phyloP scores from a whole-genome alignment of 1,284 basidiomycete species.

The Tilletia setariae region DNA sequence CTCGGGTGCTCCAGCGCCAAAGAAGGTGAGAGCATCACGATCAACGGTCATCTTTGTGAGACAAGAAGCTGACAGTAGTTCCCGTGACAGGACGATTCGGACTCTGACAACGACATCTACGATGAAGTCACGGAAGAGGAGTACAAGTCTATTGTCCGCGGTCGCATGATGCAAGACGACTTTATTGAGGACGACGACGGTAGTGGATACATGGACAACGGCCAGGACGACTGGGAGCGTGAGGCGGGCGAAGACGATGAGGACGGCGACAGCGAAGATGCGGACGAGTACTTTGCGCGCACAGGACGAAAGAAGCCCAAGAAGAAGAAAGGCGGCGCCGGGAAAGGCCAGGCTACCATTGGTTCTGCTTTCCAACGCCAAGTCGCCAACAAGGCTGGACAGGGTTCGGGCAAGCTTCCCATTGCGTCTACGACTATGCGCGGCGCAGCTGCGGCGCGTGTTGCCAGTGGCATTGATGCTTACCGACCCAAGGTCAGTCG shows the following conservation, averaged over 20 bases:
- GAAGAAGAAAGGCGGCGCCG: conserved; percentile 20
- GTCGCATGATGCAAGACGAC: conserved; percentile 82
- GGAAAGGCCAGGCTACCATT: conserved; percentile 5
- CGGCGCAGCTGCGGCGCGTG: conserved; percentile 12
- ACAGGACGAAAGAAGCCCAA: conserved; percentile 51
- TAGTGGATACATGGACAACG: conserved; percentile 89
- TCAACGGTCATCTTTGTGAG: no score
- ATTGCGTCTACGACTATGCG: neutral
- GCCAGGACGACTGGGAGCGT: conserved; percentile 81
- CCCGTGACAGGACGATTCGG: neutral
- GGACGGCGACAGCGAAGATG: conserved; percentile 45
- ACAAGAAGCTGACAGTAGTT: no score
- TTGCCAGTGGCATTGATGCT: conserved; percentile 22
- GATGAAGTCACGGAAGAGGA: conserved; percentile 90
- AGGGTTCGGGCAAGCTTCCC: neutral
- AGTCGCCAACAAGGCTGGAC: neutral
- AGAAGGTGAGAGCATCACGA: neutral
- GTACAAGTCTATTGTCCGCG: conserved; percentile 79
- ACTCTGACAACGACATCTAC: conserved; percentile 67
- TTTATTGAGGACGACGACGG: conserved; percentile 89
- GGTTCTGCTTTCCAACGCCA: conserved; percentile 15
- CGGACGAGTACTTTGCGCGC: conserved; percentile 49
- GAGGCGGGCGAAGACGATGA: conserved; percentile 53
- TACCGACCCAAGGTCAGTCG: conserved; percentile 37
- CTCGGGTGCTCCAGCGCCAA: conserved; percentile 24